Percentiles rank a stretch among this genome's conserved stretches.
Conservation (phyloP, 805 yeast species). For the Yamadazyma laniorum region DNA sequence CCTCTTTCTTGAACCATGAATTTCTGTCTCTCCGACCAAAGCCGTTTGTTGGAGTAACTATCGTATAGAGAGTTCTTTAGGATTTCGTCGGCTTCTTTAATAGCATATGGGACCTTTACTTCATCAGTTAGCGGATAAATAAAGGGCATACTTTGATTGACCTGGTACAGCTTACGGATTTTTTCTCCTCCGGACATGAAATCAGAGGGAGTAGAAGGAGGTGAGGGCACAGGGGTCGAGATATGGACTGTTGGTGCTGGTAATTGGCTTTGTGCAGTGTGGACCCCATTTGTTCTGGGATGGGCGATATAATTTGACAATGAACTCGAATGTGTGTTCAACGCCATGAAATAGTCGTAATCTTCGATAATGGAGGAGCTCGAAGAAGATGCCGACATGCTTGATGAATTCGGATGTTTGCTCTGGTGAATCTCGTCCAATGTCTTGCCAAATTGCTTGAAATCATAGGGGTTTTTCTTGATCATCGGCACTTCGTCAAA, state of each 20-base stretch:
- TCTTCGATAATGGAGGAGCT: conserved; percentile 24
- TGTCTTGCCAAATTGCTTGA: conserved; percentile 19
- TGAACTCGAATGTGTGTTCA: conserved; percentile 48
- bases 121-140: conserved; percentile 52
- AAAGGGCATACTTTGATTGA: conserved; percentile 65
- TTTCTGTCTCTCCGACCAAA: conserved; percentile 67
- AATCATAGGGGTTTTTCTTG: conserved; percentile 13
- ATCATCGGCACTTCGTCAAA: conserved; percentile 49
- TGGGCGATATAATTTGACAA: conserved; percentile 58
- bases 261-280: conserved; percentile 41
- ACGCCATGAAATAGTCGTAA: conserved; percentile 34
- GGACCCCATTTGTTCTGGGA: conserved; percentile 52
- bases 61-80: conserved; percentile 61
- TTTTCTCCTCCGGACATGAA: conserved; percentile 49
- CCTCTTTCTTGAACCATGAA: conserved; percentile 78
- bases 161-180: conserved; percentile 56
- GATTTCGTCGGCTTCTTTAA: conserved; percentile 74
- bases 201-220: conserved; percentile 50
- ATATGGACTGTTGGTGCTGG: conserved; percentile 63
- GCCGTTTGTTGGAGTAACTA: conserved; percentile 64
- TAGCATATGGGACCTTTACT: conserved; percentile 62
- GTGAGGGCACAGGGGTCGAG: conserved; percentile 89
- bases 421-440: conserved; percentile 26
- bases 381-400: background rate
- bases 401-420: background rate